phyloP scores from a whole-genome alignment of 331 rosid species.

The Acacia pycnantha region DNA sequence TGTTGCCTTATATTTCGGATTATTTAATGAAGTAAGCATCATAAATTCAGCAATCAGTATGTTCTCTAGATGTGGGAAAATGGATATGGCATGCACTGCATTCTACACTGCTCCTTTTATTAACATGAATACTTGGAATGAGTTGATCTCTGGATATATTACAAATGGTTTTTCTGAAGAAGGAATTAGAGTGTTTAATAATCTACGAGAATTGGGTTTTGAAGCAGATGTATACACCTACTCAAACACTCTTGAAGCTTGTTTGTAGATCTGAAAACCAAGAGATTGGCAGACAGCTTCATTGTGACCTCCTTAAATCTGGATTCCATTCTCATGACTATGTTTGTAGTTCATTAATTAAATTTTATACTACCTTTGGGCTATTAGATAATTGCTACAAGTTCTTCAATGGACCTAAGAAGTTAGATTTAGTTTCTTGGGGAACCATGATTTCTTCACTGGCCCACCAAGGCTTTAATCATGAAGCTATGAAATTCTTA shows the following conservation, averaged over 20 bases:
- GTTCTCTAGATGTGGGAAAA: slow-evolving; percentile 49
- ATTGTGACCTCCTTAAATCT: slow-evolving; percentile 41
- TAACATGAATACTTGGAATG: slow-evolving; percentile 47
- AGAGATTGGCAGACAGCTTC: slow-evolving; percentile 44
- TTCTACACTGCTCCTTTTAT: slow-evolving; percentile 33
- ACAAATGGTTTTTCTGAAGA: slow-evolving; percentile 26
- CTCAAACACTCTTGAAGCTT: slow-evolving; percentile 46
- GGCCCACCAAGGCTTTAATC: slow-evolving; percentile 41
- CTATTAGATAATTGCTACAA: slow-evolving; percentile 43
- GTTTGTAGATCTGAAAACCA: slow-evolving; percentile 22
- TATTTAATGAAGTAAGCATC: slow-evolving; percentile 36
- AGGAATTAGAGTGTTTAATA: slow-evolving; percentile 36
- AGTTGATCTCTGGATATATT: slow-evolving; percentile 46
- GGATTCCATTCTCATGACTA: slow-evolving; percentile 45
- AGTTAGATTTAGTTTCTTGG: slow-evolving; percentile 46
- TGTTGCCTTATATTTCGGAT: slow-evolving; percentile 41
- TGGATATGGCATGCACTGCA: slow-evolving; percentile 41
- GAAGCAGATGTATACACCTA: slow-evolving; percentile 46
- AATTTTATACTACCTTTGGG: slow-evolving; percentile 44
- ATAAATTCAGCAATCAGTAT: slow-evolving; percentile 39
- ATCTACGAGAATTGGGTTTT: slow-evolving; percentile 39
- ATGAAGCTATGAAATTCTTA: slow-evolving; percentile 39
- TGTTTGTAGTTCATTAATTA: slow-evolving; percentile 47
- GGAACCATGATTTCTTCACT: slow-evolving; percentile 52
- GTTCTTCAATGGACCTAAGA: slow-evolving; percentile 36